These are phyloP conservation scores for Panicum virgatum DNA, from an alignment of 202 grass and related monocot genomes.

Conservation along the genomic window DNA sequence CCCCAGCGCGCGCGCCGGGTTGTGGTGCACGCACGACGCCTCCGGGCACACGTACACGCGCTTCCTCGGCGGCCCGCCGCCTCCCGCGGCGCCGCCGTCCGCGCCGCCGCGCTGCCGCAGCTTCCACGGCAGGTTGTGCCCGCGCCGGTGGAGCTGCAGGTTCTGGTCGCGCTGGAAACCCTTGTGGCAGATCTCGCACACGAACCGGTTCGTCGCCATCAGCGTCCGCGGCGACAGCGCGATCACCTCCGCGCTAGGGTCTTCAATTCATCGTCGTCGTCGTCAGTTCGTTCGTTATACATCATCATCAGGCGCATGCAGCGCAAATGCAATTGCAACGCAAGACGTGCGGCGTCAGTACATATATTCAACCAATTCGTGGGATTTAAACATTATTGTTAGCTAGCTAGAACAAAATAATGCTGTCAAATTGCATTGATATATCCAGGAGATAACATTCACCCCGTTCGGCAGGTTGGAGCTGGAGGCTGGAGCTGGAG, in stretches of 20 bases:
- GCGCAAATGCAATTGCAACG: not conserved
- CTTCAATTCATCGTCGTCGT: not conserved
- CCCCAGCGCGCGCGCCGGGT: slow-evolving; percentile 82
- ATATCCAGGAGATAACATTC: not conserved
- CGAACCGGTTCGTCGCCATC: slow-evolving; percentile 88
- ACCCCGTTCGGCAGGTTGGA: too few relatives aligned
- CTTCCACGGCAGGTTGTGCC: slow-evolving; percentile 99
- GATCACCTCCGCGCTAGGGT: slow-evolving; percentile 94
- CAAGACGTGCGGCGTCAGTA: not conserved
- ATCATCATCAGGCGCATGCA: not conserved
- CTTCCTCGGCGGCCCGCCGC: slow-evolving; percentile 50
- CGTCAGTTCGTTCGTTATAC: not conserved
- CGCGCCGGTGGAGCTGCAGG: slow-evolving; percentile 96
- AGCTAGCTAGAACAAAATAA: not conserved
- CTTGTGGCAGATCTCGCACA: slow-evolving; percentile 98
- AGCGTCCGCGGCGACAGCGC: slow-evolving; percentile 87
- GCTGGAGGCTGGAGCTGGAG: too few relatives aligned
- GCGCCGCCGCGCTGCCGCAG: slow-evolving; percentile 57
- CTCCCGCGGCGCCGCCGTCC: not conserved
- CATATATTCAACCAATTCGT: too few relatives aligned
- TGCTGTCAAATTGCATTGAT: too few relatives aligned
- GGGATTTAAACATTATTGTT: not conserved
- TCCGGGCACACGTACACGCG: slow-evolving; percentile 96
- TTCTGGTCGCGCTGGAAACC: slow-evolving; percentile 98
- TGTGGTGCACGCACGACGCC: slow-evolving; percentile 88